Percentiles rank a stretch among this genome's conserved stretches.
Evolutionary conservation across 2,329 filamentous ascomycete genomes (phyloP).

Genomic region (Alternaria novae-zelandiae): DNA sequence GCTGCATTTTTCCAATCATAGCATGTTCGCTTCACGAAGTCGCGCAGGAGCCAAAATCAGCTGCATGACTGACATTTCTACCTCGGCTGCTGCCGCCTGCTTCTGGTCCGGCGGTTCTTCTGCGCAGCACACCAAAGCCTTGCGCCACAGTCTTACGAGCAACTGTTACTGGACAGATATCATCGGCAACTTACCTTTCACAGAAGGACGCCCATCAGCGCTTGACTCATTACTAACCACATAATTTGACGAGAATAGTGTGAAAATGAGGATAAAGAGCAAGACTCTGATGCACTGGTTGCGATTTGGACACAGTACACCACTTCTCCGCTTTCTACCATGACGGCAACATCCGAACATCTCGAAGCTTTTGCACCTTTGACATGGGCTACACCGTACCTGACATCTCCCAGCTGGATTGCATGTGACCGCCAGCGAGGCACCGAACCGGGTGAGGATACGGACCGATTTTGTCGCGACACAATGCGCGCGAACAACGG

Average conservation of each 20-base stretch:
- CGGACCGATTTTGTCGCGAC: slow-evolving; percentile 23
- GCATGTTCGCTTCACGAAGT: neutral
- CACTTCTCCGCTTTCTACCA: slow-evolving; percentile 1
- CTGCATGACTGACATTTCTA: neutral
- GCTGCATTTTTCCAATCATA: neutral
- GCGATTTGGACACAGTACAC: neutral
- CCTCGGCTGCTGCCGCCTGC: neutral
- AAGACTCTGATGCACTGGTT: no score
- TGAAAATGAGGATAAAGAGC: neutral
- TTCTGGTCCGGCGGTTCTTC: neutral
- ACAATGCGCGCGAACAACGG: slow-evolving; percentile 25
- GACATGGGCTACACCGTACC: slow-evolving; percentile 29
- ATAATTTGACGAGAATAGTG: neutral
- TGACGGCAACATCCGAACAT: slow-evolving; percentile 13
- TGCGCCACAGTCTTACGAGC: neutral
- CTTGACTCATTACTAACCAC: neutral
- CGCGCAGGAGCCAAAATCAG: neutral
- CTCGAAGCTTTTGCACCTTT: slow-evolving; percentile 29
- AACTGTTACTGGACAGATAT: neutral
- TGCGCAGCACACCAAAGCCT: neutral
- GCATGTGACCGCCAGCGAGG: slow-evolving; percentile 21
- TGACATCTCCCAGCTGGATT: slow-evolving; percentile 29
- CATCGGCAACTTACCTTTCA: neutral
- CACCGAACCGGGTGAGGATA: slow-evolving; percentile 4
- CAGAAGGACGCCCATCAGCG: neutral